A percentile compares a stretch with the other conserved stretches of the same genome.
Evolutionary conservation across 169 alveolate species (phyloP).

Genomic region (Babesia bigemina): DNA sequence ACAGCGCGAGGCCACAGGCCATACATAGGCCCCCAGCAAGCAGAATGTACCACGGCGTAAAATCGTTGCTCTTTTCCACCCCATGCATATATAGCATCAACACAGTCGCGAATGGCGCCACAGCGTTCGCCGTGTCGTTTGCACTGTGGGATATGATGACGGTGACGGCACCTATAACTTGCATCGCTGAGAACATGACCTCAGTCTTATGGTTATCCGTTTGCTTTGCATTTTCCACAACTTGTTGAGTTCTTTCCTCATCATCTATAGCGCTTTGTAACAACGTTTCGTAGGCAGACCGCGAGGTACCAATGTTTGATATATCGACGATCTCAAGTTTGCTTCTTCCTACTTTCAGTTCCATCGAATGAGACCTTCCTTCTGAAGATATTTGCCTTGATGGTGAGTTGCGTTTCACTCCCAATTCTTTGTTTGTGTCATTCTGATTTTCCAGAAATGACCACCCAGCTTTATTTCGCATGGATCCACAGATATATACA

Average conservation of each 20-base stretch:
- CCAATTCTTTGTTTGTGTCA: constrained; percentile 1
- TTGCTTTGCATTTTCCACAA: constrained; percentile 5
- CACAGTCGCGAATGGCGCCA: constrained; percentile 78
- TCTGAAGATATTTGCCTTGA: not conserved
- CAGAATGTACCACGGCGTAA: constrained; percentile 82
- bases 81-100: constrained; percentile 58
- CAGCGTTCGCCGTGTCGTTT: constrained; percentile 87
- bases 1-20: constrained; percentile 81
- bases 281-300: constrained; percentile 5
- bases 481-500: constrained; percentile 11
- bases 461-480: constrained; percentile 48
- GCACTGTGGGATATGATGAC: constrained; percentile 84
- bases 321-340: constrained; percentile 13
- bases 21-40: constrained; percentile 80
- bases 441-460: constrained; percentile 34
- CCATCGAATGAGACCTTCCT: constrained; percentile 8
- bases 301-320: constrained; percentile 1
- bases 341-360: constrained; percentile 15
- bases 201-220: constrained; percentile 41
- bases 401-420: not conserved
- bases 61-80: constrained; percentile 39
- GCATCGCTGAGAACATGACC: constrained; percentile 66
- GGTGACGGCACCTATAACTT: constrained; percentile 77
- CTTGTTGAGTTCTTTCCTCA: not conserved
- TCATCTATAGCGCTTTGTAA: constrained; percentile 23